Conservation (phyloP, 139 green algal genomes). For the Ettlia oleoabundans region DNA sequence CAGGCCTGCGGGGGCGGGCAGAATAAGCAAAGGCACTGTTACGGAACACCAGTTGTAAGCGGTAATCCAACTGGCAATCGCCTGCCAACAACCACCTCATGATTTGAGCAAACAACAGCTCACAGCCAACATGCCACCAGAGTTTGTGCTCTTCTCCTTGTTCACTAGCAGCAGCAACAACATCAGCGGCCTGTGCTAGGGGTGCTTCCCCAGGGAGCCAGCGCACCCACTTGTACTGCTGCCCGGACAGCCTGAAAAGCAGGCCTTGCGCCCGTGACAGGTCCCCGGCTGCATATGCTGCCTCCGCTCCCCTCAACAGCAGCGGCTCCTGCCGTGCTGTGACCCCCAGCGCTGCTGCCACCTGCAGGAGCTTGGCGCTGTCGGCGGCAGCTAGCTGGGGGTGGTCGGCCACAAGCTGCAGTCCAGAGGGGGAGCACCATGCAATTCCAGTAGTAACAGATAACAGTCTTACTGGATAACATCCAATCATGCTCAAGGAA, state of each 20-base stretch:
- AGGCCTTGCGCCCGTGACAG: neutral
- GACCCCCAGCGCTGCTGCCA: slow-evolving; percentile 20
- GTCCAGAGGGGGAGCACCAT: neutral
- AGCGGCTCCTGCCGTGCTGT: slow-evolving; percentile 20
- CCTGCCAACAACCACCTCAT: no score
- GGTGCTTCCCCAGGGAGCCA: neutral
- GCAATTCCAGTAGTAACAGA: neutral
- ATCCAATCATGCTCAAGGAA: no score
- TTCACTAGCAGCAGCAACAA: no score
- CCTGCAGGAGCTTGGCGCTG: neutral
- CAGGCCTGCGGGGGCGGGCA: slow-evolving; percentile 18
- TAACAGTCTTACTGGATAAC: no score
- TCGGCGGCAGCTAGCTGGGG: slow-evolving; percentile 10
- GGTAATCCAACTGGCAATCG: no score
- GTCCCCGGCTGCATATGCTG: neutral
- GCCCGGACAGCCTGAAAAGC: neutral
- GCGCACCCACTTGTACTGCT: neutral
- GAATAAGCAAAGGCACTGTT: neutral
- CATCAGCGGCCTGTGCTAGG: no score
- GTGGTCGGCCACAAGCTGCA: slow-evolving; percentile 13
- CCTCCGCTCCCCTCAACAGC: slow-evolving; percentile 15
- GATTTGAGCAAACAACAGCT: no score
- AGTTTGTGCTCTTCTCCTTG: no score
- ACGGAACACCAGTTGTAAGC: no score
- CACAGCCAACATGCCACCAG: no score